These are phyloP conservation scores for Termitomyces sp. DNA, from an alignment of 768 basidiomycete genomes.

Conservation along the genomic window DNA sequence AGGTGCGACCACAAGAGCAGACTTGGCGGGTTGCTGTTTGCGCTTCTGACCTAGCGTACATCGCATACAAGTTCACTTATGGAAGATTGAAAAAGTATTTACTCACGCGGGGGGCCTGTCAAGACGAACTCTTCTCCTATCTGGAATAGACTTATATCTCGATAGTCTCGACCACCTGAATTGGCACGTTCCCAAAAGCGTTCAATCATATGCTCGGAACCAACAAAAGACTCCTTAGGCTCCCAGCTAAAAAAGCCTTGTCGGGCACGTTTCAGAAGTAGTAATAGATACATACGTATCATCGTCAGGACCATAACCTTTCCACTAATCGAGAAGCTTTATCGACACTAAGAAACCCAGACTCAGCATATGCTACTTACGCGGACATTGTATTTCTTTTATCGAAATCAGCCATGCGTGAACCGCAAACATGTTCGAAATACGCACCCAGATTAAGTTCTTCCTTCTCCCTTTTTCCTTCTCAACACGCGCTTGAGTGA, in stretches of 20 bases:
- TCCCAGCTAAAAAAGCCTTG: slow-evolving; percentile 50
- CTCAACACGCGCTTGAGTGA: slow-evolving; percentile 46
- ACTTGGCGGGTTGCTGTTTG: slow-evolving; percentile 7
- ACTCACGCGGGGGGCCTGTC: slow-evolving; percentile 54
- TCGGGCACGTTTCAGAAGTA: not conserved
- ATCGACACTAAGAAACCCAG: not conserved
- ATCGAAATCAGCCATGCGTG: slow-evolving; percentile 3
- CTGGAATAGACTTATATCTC: slow-evolving; percentile 43
- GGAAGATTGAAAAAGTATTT: slow-evolving; percentile 1
- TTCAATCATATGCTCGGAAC: slow-evolving; percentile 49
- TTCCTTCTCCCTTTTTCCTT: slow-evolving; percentile 34
- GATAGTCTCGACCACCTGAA: slow-evolving; percentile 42
- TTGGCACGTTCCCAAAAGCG: slow-evolving; percentile 46
- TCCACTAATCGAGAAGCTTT: slow-evolving; percentile 41
- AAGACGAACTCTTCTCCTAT: slow-evolving; percentile 48
- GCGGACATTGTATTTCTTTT: slow-evolving; percentile 52
- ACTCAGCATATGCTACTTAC: slow-evolving; percentile 27
- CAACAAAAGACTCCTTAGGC: slow-evolving; percentile 51
- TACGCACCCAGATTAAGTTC: slow-evolving; percentile 46
- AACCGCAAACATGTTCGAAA: slow-evolving; percentile 3
- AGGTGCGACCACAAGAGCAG: not conserved
- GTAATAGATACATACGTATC: slow-evolving; percentile 44
- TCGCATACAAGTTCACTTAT: not conserved
- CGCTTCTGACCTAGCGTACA: slow-evolving; percentile 15
- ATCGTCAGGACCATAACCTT: slow-evolving; percentile 45